Evolutionary conservation across 495 filamentous ascomycete genomes (phyloP), one percentile per base, ranked within the genome.

Genomic region (Neurospora sp.): DNA sequence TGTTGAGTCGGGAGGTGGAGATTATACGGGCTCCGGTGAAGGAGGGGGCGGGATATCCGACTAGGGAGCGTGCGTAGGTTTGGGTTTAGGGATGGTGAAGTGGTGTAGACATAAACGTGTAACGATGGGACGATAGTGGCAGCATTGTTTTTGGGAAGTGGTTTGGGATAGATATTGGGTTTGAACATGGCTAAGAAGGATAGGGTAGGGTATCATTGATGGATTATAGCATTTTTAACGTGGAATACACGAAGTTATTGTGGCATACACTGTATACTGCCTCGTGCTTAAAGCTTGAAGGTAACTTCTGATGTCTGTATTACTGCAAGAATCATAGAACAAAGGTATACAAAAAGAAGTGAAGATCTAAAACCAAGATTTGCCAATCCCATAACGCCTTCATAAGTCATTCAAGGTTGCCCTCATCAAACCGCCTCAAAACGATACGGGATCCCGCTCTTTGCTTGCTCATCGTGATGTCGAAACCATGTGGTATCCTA

Each of bases 1-100:
- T 99, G 75, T 81, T 99, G 38, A 91, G 90, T 75, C 87, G 90
- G 72, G 89, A 93, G 76, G 86, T 97, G 8, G 87, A 89, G 76
- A 83, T 88, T 54, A 76, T 92, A 20, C 86, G 84, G 75, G 86
- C 88, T 66, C 83, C 85, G 3, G 82, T 75, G n/a, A 83, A 82
- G 75, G 80, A 82, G 71, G 83, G 76, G 44, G 85, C 80, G 62
- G 84, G 77, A 70, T 77, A 78, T 23, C 69, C 70, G 54, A 66
- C 54, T 37, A 66, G 54, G 54, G 54, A 66, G 54, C 23, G 54
- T 31, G 27, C 27, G 54, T 66, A 66, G 20, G 11, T 27, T 27
- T 59, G 5, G 20, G 54, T 35, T 66, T 16, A 7, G 27, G 20
- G 48, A 27, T 35, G 54, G 3, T 62, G 54, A 18, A 16, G 27